Evolutionary conservation across 306 rosid genomes (phyloP).

Genomic region (Prunus mume): DNA sequence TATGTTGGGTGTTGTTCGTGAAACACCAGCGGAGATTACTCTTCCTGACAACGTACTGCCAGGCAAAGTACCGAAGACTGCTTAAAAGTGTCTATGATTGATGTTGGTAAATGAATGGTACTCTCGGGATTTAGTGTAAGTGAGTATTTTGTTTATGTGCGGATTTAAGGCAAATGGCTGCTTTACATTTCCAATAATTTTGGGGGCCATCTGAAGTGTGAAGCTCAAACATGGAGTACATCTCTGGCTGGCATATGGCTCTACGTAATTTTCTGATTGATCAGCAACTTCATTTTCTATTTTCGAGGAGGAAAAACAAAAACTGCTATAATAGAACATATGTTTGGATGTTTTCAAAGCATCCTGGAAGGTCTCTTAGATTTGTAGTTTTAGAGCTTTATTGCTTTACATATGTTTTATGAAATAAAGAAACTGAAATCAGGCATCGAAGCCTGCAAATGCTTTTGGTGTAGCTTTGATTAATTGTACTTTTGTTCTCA

Average conservation of each 20-base stretch:
- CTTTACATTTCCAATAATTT: constrained; percentile 53
- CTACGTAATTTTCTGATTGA: constrained; percentile 22
- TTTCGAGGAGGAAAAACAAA: constrained; percentile 21
- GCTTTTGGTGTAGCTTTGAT: neutral
- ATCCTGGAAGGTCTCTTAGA: constrained; percentile 22
- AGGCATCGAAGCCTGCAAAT: neutral
- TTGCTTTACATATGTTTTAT: neutral
- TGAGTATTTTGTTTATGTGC: constrained; percentile 28
- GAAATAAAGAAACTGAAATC: constrained; percentile 16
- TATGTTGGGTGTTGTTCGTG: constrained; percentile 49
- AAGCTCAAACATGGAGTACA: constrained; percentile 27
- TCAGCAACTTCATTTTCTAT: constrained; percentile 27
- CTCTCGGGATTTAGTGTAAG: constrained; percentile 18
- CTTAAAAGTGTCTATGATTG: constrained; percentile 20
- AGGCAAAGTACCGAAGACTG: constrained; percentile 53
- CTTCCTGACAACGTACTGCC: constrained; percentile 49
- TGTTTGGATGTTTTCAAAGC: constrained; percentile 28
- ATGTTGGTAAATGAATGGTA: constrained; percentile 2
- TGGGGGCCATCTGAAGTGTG: constrained; percentile 40
- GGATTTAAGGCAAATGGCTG: constrained; percentile 35
- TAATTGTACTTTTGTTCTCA: neutral
- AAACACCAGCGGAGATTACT: constrained; percentile 54
- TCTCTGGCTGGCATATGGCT: constrained; percentile 32
- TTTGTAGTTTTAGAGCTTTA: constrained; percentile 13
- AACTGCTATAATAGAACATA: constrained; percentile 28